Percentiles rank a stretch among this genome's conserved stretches.
These are phyloP conservation scores for Diaporthe ampelina DNA, from an alignment of 2,329 filamentous ascomycete genomes.

Conservation along the genomic window DNA sequence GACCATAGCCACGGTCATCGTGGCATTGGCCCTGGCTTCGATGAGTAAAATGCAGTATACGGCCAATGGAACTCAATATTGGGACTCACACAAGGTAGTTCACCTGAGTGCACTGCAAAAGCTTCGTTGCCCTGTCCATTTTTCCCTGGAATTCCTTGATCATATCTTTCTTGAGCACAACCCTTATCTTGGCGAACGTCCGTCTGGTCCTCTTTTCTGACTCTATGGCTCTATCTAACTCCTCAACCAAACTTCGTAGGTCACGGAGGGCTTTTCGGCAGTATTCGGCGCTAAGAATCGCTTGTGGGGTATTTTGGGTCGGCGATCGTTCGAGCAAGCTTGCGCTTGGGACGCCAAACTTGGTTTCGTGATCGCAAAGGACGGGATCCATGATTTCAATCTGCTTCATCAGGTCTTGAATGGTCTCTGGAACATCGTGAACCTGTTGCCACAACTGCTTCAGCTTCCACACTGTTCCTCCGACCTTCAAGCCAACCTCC, in stretches of 20 bases:
- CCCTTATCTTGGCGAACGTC: background rate
- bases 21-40: background rate
- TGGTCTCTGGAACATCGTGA: constrained; percentile 46
- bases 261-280: constrained; percentile 45
- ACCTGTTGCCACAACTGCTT: constrained; percentile 47
- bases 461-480: constrained; percentile 45
- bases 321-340: background rate
- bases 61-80: no score
- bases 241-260: constrained; percentile 42
- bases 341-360: constrained; percentile 33
- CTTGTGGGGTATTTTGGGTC: constrained; percentile 42
- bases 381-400: constrained; percentile 47
- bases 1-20: background rate
- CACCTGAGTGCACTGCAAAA: background rate
- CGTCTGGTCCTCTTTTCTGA: constrained; percentile 7
- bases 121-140: background rate
- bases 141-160: constrained; percentile 14
- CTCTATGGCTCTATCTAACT: constrained; percentile 38
- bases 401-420: constrained; percentile 46
- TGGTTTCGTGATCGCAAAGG: constrained; percentile 44
- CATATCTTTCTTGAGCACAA: constrained; percentile 19
- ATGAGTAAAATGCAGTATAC: no score
- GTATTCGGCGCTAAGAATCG: constrained; percentile 40
- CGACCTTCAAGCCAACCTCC: constrained; percentile 45
- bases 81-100: background rate